phyloP scores from a whole-genome alignment of 1,139 yeast genomes.

The Pichia sp. region DNA sequence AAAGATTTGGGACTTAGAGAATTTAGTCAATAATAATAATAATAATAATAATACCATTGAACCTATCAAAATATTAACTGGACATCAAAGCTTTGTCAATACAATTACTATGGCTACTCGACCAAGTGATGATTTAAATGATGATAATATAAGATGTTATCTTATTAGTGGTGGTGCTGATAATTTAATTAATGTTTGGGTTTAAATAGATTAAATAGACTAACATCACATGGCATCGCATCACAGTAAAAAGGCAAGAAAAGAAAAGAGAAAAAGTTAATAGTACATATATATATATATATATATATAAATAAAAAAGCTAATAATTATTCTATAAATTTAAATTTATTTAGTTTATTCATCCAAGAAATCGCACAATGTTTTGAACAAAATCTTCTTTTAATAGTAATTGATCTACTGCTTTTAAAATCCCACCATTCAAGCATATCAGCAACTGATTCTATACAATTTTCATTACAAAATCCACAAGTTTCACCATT shows the following conservation, averaged over 20 bases:
- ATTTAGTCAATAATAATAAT: conserved; percentile 37
- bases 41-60: conserved; percentile 31
- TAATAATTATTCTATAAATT: neutral
- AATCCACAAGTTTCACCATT: conserved; percentile 46
- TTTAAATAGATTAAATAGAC: conserved; percentile 18
- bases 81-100: conserved; percentile 72
- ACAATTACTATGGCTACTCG: conserved; percentile 53
- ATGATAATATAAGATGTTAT: conserved; percentile 47
- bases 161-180: conserved; percentile 60
- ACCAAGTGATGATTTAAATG: conserved; percentile 25
- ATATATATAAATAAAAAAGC: too few species aligned
- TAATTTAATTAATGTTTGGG: conserved; percentile 49
- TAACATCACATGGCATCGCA: too few species aligned
- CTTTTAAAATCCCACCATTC: conserved; percentile 59
- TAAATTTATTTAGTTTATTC: conserved; percentile 14
- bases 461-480: conserved; percentile 39
- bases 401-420: conserved; percentile 37
- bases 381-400: conserved; percentile 42
- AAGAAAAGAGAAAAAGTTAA: too few species aligned
- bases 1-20: conserved; percentile 70
- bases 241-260: too few species aligned
- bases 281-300: too few species aligned
- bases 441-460: conserved; percentile 46
- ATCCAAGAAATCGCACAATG: conserved; percentile 35
- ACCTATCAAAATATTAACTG: conserved; percentile 49